These are phyloP conservation scores for Naganishia cerealis DNA, from an alignment of 1,284 basidiomycete genomes.

Conservation along the genomic window DNA sequence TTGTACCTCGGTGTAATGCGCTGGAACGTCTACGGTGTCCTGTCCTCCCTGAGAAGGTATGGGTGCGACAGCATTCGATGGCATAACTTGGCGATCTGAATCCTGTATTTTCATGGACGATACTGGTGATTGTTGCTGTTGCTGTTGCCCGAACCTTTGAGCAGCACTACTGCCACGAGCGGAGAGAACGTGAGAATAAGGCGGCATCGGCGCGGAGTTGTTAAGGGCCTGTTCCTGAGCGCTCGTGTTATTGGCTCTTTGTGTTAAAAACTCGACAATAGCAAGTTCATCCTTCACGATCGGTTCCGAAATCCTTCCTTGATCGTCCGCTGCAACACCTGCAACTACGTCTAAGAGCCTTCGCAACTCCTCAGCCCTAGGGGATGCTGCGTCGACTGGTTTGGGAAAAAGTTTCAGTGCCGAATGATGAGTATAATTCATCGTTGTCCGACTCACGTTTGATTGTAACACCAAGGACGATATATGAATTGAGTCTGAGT, in stretches of 20 bases:
- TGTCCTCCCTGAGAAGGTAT: background rate
- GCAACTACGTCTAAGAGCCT: constrained; percentile 54
- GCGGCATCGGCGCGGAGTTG: constrained; percentile 30
- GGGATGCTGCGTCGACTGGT: constrained; percentile 52
- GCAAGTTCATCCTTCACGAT: constrained; percentile 56
- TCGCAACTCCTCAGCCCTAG: constrained; percentile 54
- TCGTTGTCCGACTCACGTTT: constrained; percentile 44
- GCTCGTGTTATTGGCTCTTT: constrained; percentile 41
- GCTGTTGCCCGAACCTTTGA: constrained; percentile 50
- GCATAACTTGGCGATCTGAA: background rate
- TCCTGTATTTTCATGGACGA: background rate
- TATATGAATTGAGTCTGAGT: constrained; percentile 53
- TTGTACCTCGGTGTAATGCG: background rate
- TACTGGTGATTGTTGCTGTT: constrained; percentile 31
- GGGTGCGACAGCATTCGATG: background rate
- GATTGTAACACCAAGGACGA: constrained; percentile 55
- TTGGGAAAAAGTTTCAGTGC: background rate
- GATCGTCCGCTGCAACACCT: constrained; percentile 51
- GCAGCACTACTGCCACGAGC: constrained; percentile 48
- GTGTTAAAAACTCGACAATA: constrained; percentile 54
- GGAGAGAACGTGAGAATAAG: constrained; percentile 34
- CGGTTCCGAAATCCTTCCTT: constrained; percentile 52
- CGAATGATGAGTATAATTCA: background rate
- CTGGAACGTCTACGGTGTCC: background rate
- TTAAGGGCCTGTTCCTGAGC: constrained; percentile 28